Evolutionary conservation across 805 yeast genomes (phyloP).

Genomic region (Kockiozyma suomiensis): DNA sequence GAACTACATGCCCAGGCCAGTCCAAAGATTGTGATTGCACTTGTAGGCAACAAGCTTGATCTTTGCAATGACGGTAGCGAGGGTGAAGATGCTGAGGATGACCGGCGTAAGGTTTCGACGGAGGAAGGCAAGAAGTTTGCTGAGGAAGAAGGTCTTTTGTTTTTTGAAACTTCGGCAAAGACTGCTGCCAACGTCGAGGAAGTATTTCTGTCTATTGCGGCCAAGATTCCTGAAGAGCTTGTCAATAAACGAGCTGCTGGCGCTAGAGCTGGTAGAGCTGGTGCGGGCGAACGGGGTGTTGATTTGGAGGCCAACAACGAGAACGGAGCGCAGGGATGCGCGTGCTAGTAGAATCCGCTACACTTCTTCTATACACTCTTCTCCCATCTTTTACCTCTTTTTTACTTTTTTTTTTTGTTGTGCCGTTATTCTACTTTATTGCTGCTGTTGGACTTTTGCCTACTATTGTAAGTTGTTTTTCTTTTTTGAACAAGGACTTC

Average conservation of each 20-base stretch:
- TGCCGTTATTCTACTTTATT: not conserved
- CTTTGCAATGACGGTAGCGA: conserved; percentile 53
- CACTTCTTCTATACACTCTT: not conserved
- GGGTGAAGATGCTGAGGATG: conserved; percentile 34
- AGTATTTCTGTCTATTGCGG: conserved; percentile 87
- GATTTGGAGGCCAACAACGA: conserved; percentile 29
- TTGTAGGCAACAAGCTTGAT: conserved; percentile 92
- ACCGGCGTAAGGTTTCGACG: conserved; percentile 68
- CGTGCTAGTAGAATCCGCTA: conserved; percentile 18
- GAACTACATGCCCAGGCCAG: conserved; percentile 94
- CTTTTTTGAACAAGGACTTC: too few relatives aligned
- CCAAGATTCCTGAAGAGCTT: conserved; percentile 68
- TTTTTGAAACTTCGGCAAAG: conserved; percentile 94
- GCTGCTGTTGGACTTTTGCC: not conserved
- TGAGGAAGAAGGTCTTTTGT: conserved; percentile 84
- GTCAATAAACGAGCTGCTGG: conserved; percentile 33
- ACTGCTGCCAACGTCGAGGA: conserved; percentile 86
- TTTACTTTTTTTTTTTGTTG: not conserved
- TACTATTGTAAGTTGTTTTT: not conserved
- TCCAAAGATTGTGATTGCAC: conserved; percentile 87
- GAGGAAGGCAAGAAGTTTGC: conserved; percentile 89
- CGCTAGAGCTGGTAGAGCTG: conserved; percentile 25
- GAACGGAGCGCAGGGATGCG: conserved; percentile 29
- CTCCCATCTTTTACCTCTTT: not conserved
- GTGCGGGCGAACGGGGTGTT: conserved; percentile 32